A percentile compares a stretch with the other conserved stretches of the same genome.
Conservation (phyloP, 176 grass and related monocot genomes). For the Tillandsia fasciculata region DNA sequence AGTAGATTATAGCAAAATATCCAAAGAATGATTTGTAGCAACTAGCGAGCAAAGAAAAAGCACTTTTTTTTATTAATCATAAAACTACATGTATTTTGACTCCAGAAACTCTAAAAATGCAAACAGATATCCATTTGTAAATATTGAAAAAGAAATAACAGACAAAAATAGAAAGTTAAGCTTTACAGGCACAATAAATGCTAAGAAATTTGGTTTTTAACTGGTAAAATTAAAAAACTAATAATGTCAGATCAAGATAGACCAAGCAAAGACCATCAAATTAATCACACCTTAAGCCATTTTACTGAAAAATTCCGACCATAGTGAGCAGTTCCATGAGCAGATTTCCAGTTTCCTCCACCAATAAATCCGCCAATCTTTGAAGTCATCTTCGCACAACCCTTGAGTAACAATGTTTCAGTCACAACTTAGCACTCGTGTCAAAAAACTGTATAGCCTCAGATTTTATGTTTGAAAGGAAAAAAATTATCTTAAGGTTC, state of each 20-base stretch:
- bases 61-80: too few species aligned
- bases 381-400: conserved; percentile 98
- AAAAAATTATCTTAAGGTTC: not conserved
- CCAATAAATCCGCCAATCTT: conserved; percentile 91
- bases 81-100: too few species aligned
- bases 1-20: too few species aligned
- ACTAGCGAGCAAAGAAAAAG: too few species aligned
- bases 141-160: too few species aligned
- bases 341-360: conserved; percentile 99
- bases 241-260: not conserved
- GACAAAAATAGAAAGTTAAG: not conserved
- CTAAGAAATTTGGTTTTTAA: not conserved
- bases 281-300: conserved; percentile 83
- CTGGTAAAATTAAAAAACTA: not conserved
- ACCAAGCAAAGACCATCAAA: conserved; percentile 1
- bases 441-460: not conserved
- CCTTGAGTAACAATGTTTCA: conserved; percentile 43
- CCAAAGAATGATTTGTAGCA: too few species aligned
- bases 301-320: conserved; percentile 94
- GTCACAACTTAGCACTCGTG: conserved; percentile 8
- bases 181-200: not conserved
- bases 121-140: too few species aligned
- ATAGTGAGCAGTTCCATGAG: conserved; percentile 92
- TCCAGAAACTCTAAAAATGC: too few species aligned
- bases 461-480: conserved; percentile 15